A percentile compares a stretch with the other conserved stretches of the same genome.
These are phyloP conservation scores for Lachancea cidri DNA, from an alignment of 805 yeast genomes.

Conservation along the genomic window DNA sequence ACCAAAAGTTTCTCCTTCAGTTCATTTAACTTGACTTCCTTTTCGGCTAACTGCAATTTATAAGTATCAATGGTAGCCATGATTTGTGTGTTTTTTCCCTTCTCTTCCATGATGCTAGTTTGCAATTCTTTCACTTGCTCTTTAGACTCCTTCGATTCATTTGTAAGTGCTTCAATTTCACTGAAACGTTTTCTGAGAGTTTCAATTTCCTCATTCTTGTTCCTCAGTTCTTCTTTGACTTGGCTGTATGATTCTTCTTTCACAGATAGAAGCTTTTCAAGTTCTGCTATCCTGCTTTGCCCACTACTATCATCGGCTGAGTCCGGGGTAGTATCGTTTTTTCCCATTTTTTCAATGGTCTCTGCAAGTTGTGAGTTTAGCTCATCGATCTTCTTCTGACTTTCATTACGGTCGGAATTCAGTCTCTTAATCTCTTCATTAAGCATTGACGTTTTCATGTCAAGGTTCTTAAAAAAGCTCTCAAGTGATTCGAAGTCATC, in stretches of 20 bases:
- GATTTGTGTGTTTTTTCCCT: no score
- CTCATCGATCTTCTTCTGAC: slow-evolving; percentile 12
- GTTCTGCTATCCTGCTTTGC: neutral
- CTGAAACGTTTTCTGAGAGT: neutral
- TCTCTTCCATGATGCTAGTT: no score
- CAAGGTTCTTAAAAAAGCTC: slow-evolving; percentile 62
- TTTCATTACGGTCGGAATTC: slow-evolving; percentile 18
- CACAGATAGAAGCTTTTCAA: neutral
- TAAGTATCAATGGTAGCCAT: no score
- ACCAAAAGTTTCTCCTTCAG: slow-evolving; percentile 26
- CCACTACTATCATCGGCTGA: neutral
- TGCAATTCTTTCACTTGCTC: slow-evolving; percentile 11
- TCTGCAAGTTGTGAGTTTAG: slow-evolving; percentile 8
- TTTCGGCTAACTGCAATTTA: no score
- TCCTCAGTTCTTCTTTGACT: slow-evolving; percentile 2
- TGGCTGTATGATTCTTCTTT: slow-evolving; percentile 5
- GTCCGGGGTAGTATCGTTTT: no score
- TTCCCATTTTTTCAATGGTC: no score
- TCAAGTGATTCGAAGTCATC: slow-evolving; percentile 66
- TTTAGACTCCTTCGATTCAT: neutral
- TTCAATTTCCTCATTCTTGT: neutral
- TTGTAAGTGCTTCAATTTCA: neutral
- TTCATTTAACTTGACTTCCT: slow-evolving; percentile 14
- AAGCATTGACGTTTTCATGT: slow-evolving; percentile 54
- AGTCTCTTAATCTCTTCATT: slow-evolving; percentile 59